Percentiles rank a stretch among this genome's conserved stretches.
Conservation (phyloP, 768 basidiomycete genomes). For the Termitomyces sp. region DNA sequence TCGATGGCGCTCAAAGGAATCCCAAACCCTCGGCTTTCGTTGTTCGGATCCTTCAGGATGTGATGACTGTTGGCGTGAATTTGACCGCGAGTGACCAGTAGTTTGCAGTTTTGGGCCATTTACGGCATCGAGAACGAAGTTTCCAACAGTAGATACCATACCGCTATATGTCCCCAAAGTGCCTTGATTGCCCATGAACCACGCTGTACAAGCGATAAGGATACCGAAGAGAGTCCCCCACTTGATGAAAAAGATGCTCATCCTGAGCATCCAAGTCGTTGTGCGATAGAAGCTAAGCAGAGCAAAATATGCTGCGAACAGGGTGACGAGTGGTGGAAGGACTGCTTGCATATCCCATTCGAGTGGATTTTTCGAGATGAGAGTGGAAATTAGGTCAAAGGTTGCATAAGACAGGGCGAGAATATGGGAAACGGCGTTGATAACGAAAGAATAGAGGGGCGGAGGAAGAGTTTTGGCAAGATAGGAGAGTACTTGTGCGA, state of each 20-base stretch:
- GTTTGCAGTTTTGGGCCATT: conserved; percentile 29
- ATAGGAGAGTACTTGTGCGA: conserved; percentile 50
- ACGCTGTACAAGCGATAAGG: conserved; percentile 49
- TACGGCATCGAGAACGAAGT: conserved; percentile 34
- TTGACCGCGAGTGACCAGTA: conserved; percentile 19
- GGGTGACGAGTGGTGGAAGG: conserved; percentile 67
- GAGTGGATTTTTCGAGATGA: conserved; percentile 45
- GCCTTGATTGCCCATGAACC: conserved; percentile 39
- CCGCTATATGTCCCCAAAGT: conserved; percentile 31
- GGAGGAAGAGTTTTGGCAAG: conserved; percentile 50
- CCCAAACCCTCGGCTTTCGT: conserved; percentile 46
- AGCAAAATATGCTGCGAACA: conserved; percentile 70
- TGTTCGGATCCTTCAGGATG: conserved; percentile 13
- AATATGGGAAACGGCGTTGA: conserved; percentile 45
- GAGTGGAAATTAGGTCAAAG: conserved; percentile 37
- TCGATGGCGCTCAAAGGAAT: conserved; percentile 55
- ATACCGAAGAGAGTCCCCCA: conserved; percentile 62
- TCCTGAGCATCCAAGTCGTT: conserved; percentile 66
- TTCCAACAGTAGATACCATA: conserved; percentile 32
- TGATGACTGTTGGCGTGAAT: conserved; percentile 15
- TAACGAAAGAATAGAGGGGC: conserved; percentile 45
- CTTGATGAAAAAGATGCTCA: conserved; percentile 64
- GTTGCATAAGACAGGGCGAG: conserved; percentile 46
- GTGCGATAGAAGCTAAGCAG: conserved; percentile 76
- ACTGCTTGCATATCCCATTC: conserved; percentile 65